Evolutionary conservation across 2,329 filamentous ascomycete species (phyloP).

Genomic region (Trichoderma atroviride): DNA sequence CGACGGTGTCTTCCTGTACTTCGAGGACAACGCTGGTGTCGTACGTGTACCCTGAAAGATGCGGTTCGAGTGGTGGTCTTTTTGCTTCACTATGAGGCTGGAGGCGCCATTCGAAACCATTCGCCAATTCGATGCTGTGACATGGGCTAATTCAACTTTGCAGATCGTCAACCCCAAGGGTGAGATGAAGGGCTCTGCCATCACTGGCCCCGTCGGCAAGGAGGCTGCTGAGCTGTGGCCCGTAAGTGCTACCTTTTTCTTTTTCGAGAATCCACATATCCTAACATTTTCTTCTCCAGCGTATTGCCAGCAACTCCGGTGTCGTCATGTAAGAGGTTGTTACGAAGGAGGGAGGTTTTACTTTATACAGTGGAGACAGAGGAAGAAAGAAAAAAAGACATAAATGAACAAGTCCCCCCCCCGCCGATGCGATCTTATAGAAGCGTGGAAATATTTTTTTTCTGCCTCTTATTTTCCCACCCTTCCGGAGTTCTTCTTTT

Average conservation of each 20-base stretch:
- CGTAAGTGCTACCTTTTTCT: conserved; percentile 57
- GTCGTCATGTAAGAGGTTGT: conserved; percentile 86
- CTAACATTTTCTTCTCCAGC: conserved; percentile 51
- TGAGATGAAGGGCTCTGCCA: conserved; percentile 99
- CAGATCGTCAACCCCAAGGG: conserved; percentile 99
- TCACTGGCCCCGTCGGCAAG: conserved; percentile 98
- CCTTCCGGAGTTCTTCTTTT: conserved; percentile 26
- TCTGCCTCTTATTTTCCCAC: conserved; percentile 18
- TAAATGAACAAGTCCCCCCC: conserved; percentile 36
- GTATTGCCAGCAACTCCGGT: conserved; percentile 99
- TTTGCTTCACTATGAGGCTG: not conserved
- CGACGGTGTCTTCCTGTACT: conserved; percentile 99
- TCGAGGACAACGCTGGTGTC: conserved; percentile 99
- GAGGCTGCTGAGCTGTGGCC: conserved; percentile 99
- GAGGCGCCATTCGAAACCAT: not conserved
- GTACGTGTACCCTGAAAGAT: conserved; percentile 57
- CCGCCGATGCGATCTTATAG: conserved; percentile 40
- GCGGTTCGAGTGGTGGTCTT: not conserved
- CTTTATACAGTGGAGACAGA: conserved; percentile 9
- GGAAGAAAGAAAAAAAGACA: conserved; percentile 37
- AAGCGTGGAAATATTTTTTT: conserved; percentile 31
- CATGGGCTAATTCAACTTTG: conserved; percentile 40
- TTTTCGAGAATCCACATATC: not conserved
- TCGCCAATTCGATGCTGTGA: not conserved
- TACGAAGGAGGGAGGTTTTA: conserved; percentile 24